These are phyloP conservation scores for Physocladia obscura DNA, from an alignment of 192 early-diverging fungal genomes.

Conservation along the genomic window DNA sequence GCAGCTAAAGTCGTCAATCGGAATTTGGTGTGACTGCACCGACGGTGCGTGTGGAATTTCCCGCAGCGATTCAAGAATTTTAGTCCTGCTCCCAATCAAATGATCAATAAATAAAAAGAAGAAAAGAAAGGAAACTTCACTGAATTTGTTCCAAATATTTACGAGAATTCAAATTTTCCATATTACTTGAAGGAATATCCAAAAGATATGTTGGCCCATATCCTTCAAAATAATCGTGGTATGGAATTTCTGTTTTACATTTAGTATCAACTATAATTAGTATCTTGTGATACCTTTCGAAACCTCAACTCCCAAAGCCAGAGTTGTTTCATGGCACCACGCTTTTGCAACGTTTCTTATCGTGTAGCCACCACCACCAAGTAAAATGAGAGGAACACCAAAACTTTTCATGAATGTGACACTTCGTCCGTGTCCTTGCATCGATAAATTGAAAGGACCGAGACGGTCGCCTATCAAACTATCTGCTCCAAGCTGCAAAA, in stretches of 20 bases:
- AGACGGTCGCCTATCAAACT: constrained; percentile 91
- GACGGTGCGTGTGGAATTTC: constrained; percentile 89
- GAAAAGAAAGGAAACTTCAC: constrained; percentile 35
- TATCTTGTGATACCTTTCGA: constrained; percentile 47
- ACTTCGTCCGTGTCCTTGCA: constrained; percentile 89
- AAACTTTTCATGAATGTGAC: constrained; percentile 91
- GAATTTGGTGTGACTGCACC: constrained; percentile 82
- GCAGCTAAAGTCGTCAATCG: constrained; percentile 25
- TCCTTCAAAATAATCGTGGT: constrained; percentile 63
- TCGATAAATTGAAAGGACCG: constrained; percentile 92
- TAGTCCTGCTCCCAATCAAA: constrained; percentile 26
- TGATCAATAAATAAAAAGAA: neutral
- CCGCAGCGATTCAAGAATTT: constrained; percentile 82
- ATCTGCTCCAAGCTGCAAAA: constrained; percentile 96
- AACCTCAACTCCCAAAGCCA: constrained; percentile 73
- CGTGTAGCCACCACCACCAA: constrained; percentile 96
- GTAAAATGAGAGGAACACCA: constrained; percentile 85
- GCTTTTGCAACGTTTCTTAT: constrained; percentile 86
- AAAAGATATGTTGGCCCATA: constrained; percentile 57
- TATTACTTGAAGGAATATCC: constrained; percentile 72
- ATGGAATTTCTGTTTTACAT: constrained; percentile 51
- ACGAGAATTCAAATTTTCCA: constrained; percentile 90
- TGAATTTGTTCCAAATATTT: constrained; percentile 80
- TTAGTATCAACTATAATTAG: constrained; percentile 1
- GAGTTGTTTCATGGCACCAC: constrained; percentile 91